phyloP scores from a whole-genome alignment of 164 flowering plant species.

The Umbellularia californica region DNA sequence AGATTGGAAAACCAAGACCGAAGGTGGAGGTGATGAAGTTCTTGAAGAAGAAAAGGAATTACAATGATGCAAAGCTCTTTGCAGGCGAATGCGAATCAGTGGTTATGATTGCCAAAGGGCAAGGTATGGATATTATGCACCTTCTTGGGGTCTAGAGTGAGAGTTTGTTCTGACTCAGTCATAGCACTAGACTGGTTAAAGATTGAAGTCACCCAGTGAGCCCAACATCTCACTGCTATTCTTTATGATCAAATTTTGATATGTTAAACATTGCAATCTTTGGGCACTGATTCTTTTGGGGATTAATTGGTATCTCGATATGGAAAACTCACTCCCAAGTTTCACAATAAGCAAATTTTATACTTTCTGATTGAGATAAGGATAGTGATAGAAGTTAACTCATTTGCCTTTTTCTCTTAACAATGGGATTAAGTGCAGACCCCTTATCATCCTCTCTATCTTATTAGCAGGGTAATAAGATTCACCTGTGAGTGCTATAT shows the following conservation, averaged over 20 bases:
- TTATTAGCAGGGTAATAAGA: too few relatives aligned
- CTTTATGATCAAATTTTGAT: not conserved
- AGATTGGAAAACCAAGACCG: conserved; percentile 91
- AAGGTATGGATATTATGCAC: conserved; percentile 39
- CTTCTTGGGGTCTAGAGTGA: too few relatives aligned
- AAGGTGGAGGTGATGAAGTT: conserved; percentile 77
- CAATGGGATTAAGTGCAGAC: too few relatives aligned
- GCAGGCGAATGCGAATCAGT: conserved; percentile 92
- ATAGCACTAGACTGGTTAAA: not conserved
- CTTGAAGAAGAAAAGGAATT: conserved; percentile 66
- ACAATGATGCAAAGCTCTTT: conserved; percentile 77
- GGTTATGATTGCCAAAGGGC: conserved; percentile 95
- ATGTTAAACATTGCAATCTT: not conserved
- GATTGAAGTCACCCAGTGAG: not conserved
- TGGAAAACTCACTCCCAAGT: too few relatives aligned
- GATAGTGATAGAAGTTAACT: too few relatives aligned
- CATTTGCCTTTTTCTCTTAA: too few relatives aligned
- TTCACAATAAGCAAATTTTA: too few relatives aligned
- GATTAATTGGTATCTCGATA: too few relatives aligned
- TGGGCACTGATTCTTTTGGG: not conserved
- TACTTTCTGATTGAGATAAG: too few relatives aligned
- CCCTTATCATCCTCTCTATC: too few relatives aligned
- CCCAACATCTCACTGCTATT: not conserved
- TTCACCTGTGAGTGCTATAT: too few relatives aligned
- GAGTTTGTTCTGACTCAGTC: not conserved